These are phyloP conservation scores for Myriangium duriaei DNA, from an alignment of 2,329 filamentous ascomycete genomes.

Conservation along the genomic window DNA sequence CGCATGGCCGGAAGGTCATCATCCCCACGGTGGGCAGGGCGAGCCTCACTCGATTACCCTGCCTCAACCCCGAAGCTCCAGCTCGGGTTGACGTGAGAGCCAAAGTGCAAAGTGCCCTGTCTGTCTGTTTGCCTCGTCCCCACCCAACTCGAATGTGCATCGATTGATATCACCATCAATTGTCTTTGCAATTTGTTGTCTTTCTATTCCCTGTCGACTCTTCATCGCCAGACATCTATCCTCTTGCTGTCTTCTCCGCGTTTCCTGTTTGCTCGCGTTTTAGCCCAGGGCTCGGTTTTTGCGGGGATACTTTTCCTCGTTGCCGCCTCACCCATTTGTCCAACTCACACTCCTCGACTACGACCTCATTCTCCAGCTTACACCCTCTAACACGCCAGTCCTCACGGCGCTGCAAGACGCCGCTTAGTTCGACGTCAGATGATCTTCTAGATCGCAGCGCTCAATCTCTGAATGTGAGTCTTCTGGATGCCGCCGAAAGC, in stretches of 20 bases:
- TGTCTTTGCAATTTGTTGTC: neutral
- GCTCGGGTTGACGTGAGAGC: neutral
- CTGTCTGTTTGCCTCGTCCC: no score
- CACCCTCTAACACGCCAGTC: conserved; percentile 2
- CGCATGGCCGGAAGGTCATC: no score
- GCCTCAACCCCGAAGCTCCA: neutral
- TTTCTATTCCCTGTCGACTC: neutral
- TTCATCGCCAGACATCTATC: neutral
- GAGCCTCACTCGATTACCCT: neutral
- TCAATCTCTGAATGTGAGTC: no score
- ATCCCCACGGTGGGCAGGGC: no score
- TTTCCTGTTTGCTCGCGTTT: conserved; percentile 2
- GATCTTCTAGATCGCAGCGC: conserved; percentile 6
- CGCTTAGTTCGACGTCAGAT: conserved; percentile 1
- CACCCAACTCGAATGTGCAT: no score
- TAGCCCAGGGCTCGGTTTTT: conserved; percentile 7
- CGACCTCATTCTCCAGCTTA: no score
- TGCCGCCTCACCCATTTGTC: conserved; percentile 2
- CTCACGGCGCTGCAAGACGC: conserved; percentile 2
- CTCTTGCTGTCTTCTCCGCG: neutral
- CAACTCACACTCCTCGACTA: no score
- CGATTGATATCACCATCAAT: neutral
- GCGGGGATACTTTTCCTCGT: conserved; percentile 8
- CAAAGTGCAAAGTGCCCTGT: no score
- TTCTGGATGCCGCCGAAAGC: no score